Evolutionary conservation across 1,284 basidiomycete genomes (phyloP).

Genomic region (Apiotrichum gamsii): DNA sequence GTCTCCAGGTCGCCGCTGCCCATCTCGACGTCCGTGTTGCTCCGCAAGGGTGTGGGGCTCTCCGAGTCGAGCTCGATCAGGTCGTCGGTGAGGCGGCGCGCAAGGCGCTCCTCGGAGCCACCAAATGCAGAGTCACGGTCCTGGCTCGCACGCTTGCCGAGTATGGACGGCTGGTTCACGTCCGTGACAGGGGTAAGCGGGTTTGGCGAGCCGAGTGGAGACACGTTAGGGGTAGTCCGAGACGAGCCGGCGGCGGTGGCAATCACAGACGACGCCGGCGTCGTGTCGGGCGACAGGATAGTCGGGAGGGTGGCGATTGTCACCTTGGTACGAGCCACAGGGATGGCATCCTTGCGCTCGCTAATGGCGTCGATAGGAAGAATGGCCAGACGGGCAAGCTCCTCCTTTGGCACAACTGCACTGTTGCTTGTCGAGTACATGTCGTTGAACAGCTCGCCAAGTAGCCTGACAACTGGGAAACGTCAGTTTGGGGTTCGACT

Average conservation of each 20-base stretch:
- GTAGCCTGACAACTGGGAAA: constrained; percentile 33
- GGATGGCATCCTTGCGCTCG: constrained; percentile 6
- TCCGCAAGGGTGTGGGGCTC: not conserved
- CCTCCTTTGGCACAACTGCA: constrained; percentile 41
- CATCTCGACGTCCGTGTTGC: constrained; percentile 5
- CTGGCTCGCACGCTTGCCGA: constrained; percentile 39
- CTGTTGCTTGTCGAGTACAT: constrained; percentile 35
- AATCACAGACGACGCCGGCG: constrained; percentile 28
- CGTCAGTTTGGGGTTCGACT: not conserved
- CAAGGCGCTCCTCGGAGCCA: constrained; percentile 20
- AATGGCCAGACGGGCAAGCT: constrained; percentile 46
- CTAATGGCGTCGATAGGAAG: constrained; percentile 15
- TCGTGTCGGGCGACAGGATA: constrained; percentile 13
- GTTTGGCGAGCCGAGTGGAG: constrained; percentile 5
- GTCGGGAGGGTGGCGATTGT: constrained; percentile 12
- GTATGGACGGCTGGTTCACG: constrained; percentile 14
- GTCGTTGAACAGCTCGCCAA: constrained; percentile 37
- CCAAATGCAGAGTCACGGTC: constrained; percentile 36
- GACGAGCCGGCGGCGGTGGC: constrained; percentile 19
- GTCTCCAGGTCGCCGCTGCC: not conserved
- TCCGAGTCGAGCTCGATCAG: constrained; percentile 11
- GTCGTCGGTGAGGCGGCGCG: constrained; percentile 7
- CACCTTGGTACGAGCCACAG: constrained; percentile 2
- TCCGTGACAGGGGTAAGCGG: not conserved
- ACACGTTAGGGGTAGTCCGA: too few relatives aligned